These are phyloP conservation scores for Juglanconis juglandina DNA, from an alignment of 2,329 filamentous ascomycete genomes.

Conservation along the genomic window DNA sequence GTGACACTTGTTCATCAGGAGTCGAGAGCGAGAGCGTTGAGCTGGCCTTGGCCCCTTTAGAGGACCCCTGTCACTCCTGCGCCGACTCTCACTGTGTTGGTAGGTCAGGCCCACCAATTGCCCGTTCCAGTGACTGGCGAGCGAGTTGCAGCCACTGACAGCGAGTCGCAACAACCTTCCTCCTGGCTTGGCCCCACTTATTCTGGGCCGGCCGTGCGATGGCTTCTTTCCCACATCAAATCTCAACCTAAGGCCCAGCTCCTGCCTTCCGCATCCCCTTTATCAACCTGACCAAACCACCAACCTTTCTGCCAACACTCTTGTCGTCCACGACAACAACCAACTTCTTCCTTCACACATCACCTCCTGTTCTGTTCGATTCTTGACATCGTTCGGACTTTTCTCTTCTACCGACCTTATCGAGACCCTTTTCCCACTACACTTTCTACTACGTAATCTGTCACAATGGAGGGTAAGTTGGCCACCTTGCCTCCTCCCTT, in stretches of 20 bases:
- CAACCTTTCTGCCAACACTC: constrained; percentile 16
- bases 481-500: constrained; percentile 25
- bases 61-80: background rate
- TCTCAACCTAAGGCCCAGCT: constrained; percentile 19
- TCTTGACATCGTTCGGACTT: constrained; percentile 19
- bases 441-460: constrained; percentile 38
- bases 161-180: constrained; percentile 8
- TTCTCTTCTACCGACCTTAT: constrained; percentile 27
- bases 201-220: constrained; percentile 16
- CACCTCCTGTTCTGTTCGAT: constrained; percentile 17
- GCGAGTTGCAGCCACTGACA: constrained; percentile 12
- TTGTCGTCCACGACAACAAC: constrained; percentile 16
- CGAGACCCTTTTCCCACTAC: constrained; percentile 22
- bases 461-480: constrained; percentile 55
- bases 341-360: constrained; percentile 1
- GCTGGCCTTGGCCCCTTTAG: background rate
- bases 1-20: background rate
- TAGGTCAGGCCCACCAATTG: constrained; percentile 11
- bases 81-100: background rate
- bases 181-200: constrained; percentile 11
- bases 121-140: constrained; percentile 17
- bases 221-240: constrained; percentile 20
- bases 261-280: constrained; percentile 17
- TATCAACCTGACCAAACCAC: constrained; percentile 18
- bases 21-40: no score